These are phyloP conservation scores for Claviceps humidiphila DNA, from an alignment of 2,329 filamentous ascomycete species.

Conservation along the genomic window DNA sequence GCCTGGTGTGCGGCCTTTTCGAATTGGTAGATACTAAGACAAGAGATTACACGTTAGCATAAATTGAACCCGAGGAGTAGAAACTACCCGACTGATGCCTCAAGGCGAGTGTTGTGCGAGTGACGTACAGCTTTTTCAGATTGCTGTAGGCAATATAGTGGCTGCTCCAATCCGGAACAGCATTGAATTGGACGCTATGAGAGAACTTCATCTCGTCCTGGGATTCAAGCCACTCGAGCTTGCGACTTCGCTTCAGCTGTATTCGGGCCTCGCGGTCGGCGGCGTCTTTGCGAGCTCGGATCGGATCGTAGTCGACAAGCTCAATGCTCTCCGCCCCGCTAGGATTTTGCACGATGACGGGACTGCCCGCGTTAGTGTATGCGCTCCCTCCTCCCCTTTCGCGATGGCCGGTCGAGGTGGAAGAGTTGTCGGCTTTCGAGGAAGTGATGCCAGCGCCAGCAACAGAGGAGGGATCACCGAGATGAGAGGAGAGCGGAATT, in stretches of 20 bases:
- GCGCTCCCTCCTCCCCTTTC: slow-evolving; percentile 27
- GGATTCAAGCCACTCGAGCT: slow-evolving; percentile 57
- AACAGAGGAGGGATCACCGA: slow-evolving; percentile 27
- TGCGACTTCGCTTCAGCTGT: slow-evolving; percentile 40
- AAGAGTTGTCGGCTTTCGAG: slow-evolving; percentile 10
- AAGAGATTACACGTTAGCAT: not conserved
- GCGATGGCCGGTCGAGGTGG: slow-evolving; percentile 13
- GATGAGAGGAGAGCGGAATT: slow-evolving; percentile 19
- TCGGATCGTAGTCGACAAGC: slow-evolving; percentile 26
- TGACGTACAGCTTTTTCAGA: slow-evolving; percentile 83
- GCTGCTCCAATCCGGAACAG: slow-evolving; percentile 97
- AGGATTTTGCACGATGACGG: slow-evolving; percentile 1
- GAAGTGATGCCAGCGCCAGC: slow-evolving; percentile 15
- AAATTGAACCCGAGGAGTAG: not conserved
- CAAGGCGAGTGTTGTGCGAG: not conserved
- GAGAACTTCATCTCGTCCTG: slow-evolving; percentile 98
- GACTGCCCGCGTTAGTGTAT: slow-evolving; percentile 1
- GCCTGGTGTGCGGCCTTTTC: slow-evolving; percentile 69
- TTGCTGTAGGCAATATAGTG: slow-evolving; percentile 98
- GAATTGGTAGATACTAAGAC: slow-evolving; percentile 76
- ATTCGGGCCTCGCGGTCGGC: slow-evolving; percentile 21
- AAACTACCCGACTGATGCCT: not conserved
- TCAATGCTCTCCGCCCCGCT: slow-evolving; percentile 21
- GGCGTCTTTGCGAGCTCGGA: slow-evolving; percentile 16
- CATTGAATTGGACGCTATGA: slow-evolving; percentile 98